Base-by-base conservation (phyloP, 1,139 yeast genomes). In the Hansenula anomala region DNA sequence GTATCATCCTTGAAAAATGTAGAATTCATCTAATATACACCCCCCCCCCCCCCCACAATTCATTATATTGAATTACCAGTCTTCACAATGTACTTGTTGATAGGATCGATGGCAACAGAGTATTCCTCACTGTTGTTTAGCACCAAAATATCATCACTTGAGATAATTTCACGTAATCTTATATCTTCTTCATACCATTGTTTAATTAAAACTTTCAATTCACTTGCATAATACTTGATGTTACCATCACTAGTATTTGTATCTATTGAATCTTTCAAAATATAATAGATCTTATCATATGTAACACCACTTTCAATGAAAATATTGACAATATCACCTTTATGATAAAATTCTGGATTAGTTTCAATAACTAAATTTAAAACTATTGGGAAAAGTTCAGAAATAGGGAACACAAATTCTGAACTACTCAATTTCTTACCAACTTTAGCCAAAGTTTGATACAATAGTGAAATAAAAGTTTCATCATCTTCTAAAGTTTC, bases 331-430 rank as follows among this genome's bases (percentile, higher is more conserved):
- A 69, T 69, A 61, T 75, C 70, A 18, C 86, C 86, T 2, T 58
- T 51, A 18, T 65, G 72, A 39, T 69, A 67, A 53, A 71, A 56
- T 49, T 68, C 59, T 50, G 71, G 63, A 39, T 69, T 61, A 26
- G 44, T 40, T 31, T 62, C 54, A 40, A 55, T 49, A 39, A 63
- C 58, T 32, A 64, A 42, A 24, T 52, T 50, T 30, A 66, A 56
- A 15, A 71, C 59, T 34, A 83, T 67, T 42, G 86, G 83, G 46
- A 87, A 68, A 41, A 89, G 66, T 45, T 79, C 82, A 46, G 78
- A 80, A 14, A 86, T 69, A 10, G 97, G 96, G 67, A 90, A 88
- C 2, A 89, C 87, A 55, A 79, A 72, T 52, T 89, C 96, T 36
- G 70, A 75, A 41, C 55, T 80, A 54, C 63, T 60, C 30, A 74